Conservation (phyloP, 2,329 filamentous ascomycete genomes). For the Dryadomyces quercus-mongolicae region DNA sequence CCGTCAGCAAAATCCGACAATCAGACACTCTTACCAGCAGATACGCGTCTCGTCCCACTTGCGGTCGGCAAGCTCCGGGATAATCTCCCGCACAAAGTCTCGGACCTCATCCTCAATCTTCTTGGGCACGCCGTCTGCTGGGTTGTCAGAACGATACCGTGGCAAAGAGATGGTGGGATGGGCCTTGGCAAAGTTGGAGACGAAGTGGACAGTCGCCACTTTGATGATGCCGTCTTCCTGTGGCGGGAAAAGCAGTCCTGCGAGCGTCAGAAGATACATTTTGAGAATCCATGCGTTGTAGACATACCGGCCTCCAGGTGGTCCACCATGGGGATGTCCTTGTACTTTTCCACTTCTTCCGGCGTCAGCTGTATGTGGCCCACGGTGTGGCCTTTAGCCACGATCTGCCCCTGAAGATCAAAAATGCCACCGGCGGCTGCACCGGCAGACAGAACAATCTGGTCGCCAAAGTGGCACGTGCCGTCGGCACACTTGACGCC, state of each 20-base stretch:
- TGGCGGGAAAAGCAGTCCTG: constrained; percentile 1
- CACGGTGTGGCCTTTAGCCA: constrained; percentile 45
- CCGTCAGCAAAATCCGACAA: constrained; percentile 4
- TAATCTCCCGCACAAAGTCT: constrained; percentile 30
- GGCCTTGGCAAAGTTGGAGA: constrained; percentile 4
- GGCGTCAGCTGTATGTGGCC: constrained; percentile 45
- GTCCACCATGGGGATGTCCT: constrained; percentile 47
- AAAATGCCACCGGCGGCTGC: constrained; percentile 22
- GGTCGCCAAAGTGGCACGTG: constrained; percentile 18
- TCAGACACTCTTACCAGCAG: constrained; percentile 33
- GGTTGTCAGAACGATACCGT: constrained; percentile 5
- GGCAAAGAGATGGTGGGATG: constrained; percentile 6
- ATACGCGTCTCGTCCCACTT: constrained; percentile 31
- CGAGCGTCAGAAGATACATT: background rate
- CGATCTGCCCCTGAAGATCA: constrained; percentile 33
- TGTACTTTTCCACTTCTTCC: constrained; percentile 37
- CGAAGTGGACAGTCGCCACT: background rate
- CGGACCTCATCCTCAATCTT: constrained; percentile 36
- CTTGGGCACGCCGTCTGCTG: constrained; percentile 21
- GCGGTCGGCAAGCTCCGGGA: constrained; percentile 32
- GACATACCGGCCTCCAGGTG: constrained; percentile 1
- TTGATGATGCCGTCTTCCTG: constrained; percentile 4
- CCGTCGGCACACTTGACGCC: constrained; percentile 17
- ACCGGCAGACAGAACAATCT: constrained; percentile 33
- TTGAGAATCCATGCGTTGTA: no score